Percentiles rank a stretch among this genome's conserved stretches.
These are phyloP conservation scores for Achlya hypogyna DNA, from an alignment of 352 stramenopile genomes.

Conservation along the genomic window DNA sequence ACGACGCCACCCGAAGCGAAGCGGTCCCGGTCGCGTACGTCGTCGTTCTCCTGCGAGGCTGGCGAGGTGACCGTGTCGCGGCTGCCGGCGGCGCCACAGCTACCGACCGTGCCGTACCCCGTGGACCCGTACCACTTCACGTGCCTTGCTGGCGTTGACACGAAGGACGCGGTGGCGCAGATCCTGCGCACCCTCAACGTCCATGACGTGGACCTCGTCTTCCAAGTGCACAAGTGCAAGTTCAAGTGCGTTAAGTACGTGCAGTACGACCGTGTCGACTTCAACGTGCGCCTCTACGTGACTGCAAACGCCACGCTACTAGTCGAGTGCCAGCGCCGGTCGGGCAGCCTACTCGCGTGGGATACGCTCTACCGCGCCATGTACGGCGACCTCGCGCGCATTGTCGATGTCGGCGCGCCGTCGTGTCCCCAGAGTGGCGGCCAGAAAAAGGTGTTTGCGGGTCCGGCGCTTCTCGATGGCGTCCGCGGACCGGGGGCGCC, in stretches of 20 bases:
- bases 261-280: constrained; percentile 77
- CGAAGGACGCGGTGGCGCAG: constrained; percentile 32
- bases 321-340: constrained; percentile 68
- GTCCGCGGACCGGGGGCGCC: constrained; percentile 21
- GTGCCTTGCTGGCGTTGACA: constrained; percentile 29
- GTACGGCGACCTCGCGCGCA: constrained; percentile 42
- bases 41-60: neutral
- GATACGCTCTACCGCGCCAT: constrained; percentile 71
- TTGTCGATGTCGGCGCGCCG: constrained; percentile 37
- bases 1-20: neutral
- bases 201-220: constrained; percentile 54
- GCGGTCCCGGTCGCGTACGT: neutral
- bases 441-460: constrained; percentile 43
- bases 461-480: neutral
- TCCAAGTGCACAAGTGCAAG: constrained; percentile 71
- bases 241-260: constrained; percentile 83
- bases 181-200: constrained; percentile 42
- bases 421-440: constrained; percentile 58
- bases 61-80: neutral
- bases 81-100: constrained; percentile 26
- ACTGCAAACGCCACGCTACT: constrained; percentile 33
- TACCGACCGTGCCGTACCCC: constrained; percentile 58
- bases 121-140: constrained; percentile 81
- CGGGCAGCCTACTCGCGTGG: constrained; percentile 65
- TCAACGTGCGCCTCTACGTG: constrained; percentile 59